Conservation (phyloP, 768 basidiomycete genomes). For the Saitozyma sp. region DNA sequence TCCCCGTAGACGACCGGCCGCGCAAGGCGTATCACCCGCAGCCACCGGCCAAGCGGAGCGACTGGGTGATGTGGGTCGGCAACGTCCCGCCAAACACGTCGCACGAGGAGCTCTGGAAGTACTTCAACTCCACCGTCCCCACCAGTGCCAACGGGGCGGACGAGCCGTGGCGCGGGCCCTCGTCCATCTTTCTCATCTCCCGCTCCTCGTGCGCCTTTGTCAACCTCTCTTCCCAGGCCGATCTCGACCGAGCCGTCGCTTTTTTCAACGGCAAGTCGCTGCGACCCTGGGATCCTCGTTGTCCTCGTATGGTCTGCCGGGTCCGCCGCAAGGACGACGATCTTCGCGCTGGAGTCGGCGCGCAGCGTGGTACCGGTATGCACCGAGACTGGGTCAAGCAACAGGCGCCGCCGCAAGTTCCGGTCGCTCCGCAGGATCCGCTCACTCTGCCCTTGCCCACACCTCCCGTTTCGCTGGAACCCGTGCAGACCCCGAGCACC, state of each 20-base stretch:
- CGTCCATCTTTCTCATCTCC: conserved; percentile 88
- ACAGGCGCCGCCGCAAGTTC: conserved; percentile 14
- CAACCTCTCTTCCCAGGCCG: conserved; percentile 70
- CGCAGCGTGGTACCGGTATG: conserved; percentile 80
- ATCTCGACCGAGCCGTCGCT: conserved; percentile 67
- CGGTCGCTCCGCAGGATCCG: not conserved
- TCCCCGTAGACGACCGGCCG: conserved; percentile 25
- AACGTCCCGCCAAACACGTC: conserved; percentile 77
- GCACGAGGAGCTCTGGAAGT: conserved; percentile 80
- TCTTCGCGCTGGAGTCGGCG: conserved; percentile 83
- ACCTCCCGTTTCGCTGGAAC: conserved; percentile 2
- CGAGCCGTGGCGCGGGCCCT: conserved; percentile 60
- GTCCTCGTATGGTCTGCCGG: conserved; percentile 78
- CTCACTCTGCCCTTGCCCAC: conserved; percentile 2
- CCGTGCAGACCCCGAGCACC: too few species aligned
- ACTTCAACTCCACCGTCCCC: conserved; percentile 63
- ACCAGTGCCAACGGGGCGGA: conserved; percentile 1
- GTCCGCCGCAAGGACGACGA: conserved; percentile 80
- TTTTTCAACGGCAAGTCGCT: conserved; percentile 72
- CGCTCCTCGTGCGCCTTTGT: conserved; percentile 93
- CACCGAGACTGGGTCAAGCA: conserved; percentile 78
- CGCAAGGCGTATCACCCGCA: conserved; percentile 51
- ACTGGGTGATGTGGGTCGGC: conserved; percentile 96
- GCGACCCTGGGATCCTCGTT: conserved; percentile 69
- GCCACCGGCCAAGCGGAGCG: conserved; percentile 64